A percentile compares a stretch with the other conserved stretches of the same genome.
Conservation (phyloP, 2,329 filamentous ascomycete genomes). For the Thielaviopsis euricoi region DNA sequence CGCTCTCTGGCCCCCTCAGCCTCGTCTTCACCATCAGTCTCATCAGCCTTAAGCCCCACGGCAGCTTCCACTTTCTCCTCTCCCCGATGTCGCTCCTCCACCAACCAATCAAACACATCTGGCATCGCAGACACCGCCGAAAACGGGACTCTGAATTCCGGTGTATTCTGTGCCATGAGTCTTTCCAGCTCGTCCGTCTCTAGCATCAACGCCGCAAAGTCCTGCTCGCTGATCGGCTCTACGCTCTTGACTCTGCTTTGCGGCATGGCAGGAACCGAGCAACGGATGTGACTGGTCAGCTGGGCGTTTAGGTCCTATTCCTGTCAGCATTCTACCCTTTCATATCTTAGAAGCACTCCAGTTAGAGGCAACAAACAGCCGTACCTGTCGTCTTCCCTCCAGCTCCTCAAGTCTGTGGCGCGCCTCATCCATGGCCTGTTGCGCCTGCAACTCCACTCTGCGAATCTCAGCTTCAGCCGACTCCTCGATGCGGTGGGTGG, state of each 20-base stretch:
- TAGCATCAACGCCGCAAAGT: constrained; percentile 2
- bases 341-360: no score
- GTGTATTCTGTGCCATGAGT: background rate
- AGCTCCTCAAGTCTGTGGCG: background rate
- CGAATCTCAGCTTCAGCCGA: background rate
- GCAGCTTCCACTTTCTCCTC: background rate
- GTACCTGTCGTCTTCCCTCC: background rate
- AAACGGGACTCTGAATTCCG: background rate
- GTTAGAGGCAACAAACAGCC: no score
- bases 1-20: no score
- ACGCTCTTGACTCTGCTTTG: background rate
- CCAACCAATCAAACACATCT: background rate
- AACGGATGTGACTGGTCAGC: background rate
- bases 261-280: background rate
- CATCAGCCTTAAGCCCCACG: background rate
- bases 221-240: background rate
- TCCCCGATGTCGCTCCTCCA: background rate
- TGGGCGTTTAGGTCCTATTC: background rate
- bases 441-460: background rate
- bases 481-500: constrained; percentile 18
- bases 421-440: background rate
- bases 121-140: background rate
- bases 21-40: background rate
- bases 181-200: background rate
- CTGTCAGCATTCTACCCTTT: no score